Evolutionary conservation across 805 yeast genomes (phyloP), one percentile per base, ranked within the genome.

Genomic region (Isabelozyma heimii): DNA sequence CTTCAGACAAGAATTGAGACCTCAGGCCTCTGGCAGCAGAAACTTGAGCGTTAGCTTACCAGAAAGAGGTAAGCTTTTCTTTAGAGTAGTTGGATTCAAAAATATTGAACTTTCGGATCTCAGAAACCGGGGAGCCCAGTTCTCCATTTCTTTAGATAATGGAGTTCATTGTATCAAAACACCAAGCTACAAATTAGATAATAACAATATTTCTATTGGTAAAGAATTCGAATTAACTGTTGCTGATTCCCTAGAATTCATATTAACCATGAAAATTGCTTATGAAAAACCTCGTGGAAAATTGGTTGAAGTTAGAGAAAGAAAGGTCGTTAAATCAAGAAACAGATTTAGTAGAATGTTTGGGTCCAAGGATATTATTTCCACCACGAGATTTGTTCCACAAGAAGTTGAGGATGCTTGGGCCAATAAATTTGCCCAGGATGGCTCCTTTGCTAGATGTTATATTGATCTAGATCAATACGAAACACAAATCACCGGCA

Each of bases 361-460:
- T 50, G 81, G 82, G 14, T 73, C 69, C 54, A 80, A 76, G 56
- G 79, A 78, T 41, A 57, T 73, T 12, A 59, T 80, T 39, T 73
- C 77, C 3, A 72, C 79, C 2, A 80, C 82, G 46, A 81, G 70
- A 53, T 80, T 75, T 51, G 79, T 83, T 5, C 75, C 83, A 2
- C 73, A 73, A 51, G 75, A 79, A 30, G 72, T 77, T 1, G 65
- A 67, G 4, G 95, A 87, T 68, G 69, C 76, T 2, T 80, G 92
- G 86, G 80, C 79, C 33, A 65, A 73, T 33, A 69, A 80, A 47
- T 77, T 90, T 53, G 97, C 97, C 1, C 75, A 76, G 33, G 95
- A 90, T 64, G 98, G 98, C 1, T 89, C 97, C 37, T 91, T 89
- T 75, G 97, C 90, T 8, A 77, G 92, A 58, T 80, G 87, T 47